A percentile compares a stretch with the other conserved stretches of the same genome.
These are phyloP conservation scores for Chaetomiaceae sp. DNA, from an alignment of 2,329 filamentous ascomycete species.

Conservation along the genomic window DNA sequence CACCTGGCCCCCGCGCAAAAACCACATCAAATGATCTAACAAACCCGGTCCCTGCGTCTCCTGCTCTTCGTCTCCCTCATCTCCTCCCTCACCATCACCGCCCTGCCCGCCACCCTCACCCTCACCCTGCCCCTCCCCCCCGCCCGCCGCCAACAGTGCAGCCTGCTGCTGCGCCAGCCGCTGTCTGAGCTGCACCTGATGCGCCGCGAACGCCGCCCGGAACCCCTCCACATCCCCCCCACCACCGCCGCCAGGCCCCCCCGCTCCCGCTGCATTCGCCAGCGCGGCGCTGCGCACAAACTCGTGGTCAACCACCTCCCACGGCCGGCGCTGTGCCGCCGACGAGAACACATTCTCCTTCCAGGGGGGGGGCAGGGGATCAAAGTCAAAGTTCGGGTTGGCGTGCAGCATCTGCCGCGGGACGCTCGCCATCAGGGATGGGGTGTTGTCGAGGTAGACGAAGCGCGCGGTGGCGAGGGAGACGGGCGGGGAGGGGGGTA, in stretches of 20 bases:
- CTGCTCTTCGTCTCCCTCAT: too few species aligned
- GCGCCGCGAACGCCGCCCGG: too few species aligned
- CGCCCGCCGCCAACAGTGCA: too few species aligned
- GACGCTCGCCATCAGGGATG: conserved; percentile 61
- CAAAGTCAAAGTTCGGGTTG: conserved; percentile 67
- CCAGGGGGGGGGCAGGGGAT: conserved; percentile 68
- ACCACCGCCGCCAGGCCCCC: too few species aligned
- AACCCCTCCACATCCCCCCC: background rate
- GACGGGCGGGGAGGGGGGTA: conserved; percentile 33
- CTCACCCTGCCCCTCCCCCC: background rate
- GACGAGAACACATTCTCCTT: conserved; percentile 47
- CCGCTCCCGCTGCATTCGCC: background rate
- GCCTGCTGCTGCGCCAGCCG: too few species aligned
- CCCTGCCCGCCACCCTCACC: background rate
- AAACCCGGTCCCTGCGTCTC: background rate
- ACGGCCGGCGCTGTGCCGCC: conserved; percentile 38
- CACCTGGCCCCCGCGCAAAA: background rate
- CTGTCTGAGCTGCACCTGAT: too few species aligned
- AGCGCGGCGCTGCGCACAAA: background rate
- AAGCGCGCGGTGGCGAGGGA: conserved; percentile 60
- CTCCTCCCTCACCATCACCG: background rate
- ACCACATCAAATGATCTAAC: background rate
- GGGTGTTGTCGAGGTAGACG: conserved; percentile 70
- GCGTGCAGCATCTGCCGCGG: conserved; percentile 58
- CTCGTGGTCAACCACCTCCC: conserved; percentile 25